These are phyloP conservation scores for Helminthosporium solani DNA, from an alignment of 2,329 filamentous ascomycete genomes.

Conservation along the genomic window DNA sequence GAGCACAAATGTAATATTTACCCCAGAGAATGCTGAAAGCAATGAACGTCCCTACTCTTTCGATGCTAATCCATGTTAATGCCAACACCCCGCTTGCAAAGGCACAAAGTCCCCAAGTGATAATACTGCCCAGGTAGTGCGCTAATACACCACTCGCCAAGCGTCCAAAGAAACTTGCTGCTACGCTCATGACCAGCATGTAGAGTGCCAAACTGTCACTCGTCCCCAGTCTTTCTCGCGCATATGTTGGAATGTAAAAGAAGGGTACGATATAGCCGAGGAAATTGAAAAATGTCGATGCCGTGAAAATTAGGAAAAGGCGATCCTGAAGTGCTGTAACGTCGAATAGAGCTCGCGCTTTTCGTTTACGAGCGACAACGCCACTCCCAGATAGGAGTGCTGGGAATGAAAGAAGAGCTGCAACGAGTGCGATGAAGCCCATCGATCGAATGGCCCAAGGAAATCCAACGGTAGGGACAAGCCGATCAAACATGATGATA, in stretches of 20 bases:
- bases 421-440: slow-evolving; percentile 35
- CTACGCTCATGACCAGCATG: slow-evolving; percentile 35
- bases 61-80: slow-evolving; percentile 36
- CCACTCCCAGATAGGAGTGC: slow-evolving; percentile 38
- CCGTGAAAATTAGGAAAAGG: slow-evolving; percentile 39
- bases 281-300: slow-evolving; percentile 37
- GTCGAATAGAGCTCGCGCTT: slow-evolving; percentile 37
- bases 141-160: slow-evolving; percentile 31
- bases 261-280: slow-evolving; percentile 42
- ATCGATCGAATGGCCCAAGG: slow-evolving; percentile 40
- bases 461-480: slow-evolving; percentile 31
- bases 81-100: slow-evolving; percentile 29
- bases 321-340: slow-evolving; percentile 33
- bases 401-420: slow-evolving; percentile 35
- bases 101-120: slow-evolving; percentile 37
- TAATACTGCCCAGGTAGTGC: slow-evolving; percentile 35
- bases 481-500: slow-evolving; percentile 39
- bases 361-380: slow-evolving; percentile 22
- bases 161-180: slow-evolving; percentile 39
- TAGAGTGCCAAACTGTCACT: slow-evolving; percentile 33
- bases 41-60: slow-evolving; percentile 29
- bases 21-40: slow-evolving; percentile 41
- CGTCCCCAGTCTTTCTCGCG: slow-evolving; percentile 30
- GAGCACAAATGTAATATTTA: slow-evolving; percentile 10
- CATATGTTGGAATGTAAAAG: slow-evolving; percentile 42